Conservation (phyloP, 2,329 filamentous ascomycete genomes). For the Delphinella strobiligena region DNA sequence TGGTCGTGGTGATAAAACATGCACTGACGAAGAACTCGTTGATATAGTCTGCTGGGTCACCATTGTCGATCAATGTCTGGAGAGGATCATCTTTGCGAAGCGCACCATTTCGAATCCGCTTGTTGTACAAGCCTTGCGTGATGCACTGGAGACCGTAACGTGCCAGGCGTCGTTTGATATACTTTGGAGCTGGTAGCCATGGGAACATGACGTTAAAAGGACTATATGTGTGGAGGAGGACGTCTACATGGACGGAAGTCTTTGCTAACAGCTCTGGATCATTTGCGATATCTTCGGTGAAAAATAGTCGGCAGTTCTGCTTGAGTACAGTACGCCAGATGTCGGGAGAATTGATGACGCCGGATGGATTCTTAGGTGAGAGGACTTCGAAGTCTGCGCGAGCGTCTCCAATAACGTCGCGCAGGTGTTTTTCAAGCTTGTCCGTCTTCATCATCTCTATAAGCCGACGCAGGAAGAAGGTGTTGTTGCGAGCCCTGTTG, state of each 20-base stretch:
- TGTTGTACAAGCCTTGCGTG: conserved; percentile 40
- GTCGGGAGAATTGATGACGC: conserved; percentile 41
- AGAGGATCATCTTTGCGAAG: conserved; percentile 37
- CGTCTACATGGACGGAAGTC: conserved; percentile 34
- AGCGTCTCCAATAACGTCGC: conserved; percentile 33
- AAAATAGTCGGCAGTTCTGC: conserved; percentile 46
- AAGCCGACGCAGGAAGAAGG: conserved; percentile 1
- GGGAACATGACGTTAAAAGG: conserved; percentile 41
- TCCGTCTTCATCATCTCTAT: background rate
- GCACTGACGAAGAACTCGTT: conserved; percentile 39
- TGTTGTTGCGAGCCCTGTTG: too few species aligned
- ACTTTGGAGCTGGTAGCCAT: conserved; percentile 34
- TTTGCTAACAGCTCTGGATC: conserved; percentile 28
- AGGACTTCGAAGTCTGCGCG: conserved; percentile 27
- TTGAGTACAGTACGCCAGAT: conserved; percentile 42
- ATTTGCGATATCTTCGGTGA: conserved; percentile 41
- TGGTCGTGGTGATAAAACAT: conserved; percentile 43
- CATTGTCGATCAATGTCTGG: conserved; percentile 42
- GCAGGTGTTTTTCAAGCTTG: too few species aligned
- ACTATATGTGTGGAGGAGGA: conserved; percentile 33
- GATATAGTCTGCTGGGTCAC: conserved; percentile 32
- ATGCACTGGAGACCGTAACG: conserved; percentile 34
- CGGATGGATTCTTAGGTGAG: conserved; percentile 17
- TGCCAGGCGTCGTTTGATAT: conserved; percentile 32
- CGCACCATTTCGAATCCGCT: conserved; percentile 31